Base-by-base conservation (phyloP, 192 early-diverging fungal genomes). In the Lobosporangium transversale region DNA sequence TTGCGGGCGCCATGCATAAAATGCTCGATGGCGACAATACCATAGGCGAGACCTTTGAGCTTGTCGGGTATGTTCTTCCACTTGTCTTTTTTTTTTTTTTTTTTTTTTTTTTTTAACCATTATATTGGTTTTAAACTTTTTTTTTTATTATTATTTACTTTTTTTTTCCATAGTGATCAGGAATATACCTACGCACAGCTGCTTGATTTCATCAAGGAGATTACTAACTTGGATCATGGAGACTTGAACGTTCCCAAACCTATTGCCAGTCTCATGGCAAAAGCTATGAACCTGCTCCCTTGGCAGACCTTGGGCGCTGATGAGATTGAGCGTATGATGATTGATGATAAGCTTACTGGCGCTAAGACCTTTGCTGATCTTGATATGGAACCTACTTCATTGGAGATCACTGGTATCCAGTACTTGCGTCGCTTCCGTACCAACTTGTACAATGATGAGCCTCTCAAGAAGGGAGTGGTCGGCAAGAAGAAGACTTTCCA, bases 291-390 rank as follows among this genome's bases (percentile, higher is more conserved):
- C 83, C 76, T 87, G 47, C 62, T 90, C 74, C 90, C 90, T 45
- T 92, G 86, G 87, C 91, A 91, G 50, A 85, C 92, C 53, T 86
- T 94, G 29, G 83, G 81, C 85, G 89, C 94, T 43, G 94, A 98
- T 79, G 92, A 95, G 79, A 86, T 97, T 53, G 94, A 96, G 60
- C 83, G 92, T 59, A 86, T 94, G 87, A 83, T 73, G 53, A 82
- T 94, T 55, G 85, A 91, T 78, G 94, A 94, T 66, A 79, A 82
- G 45, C 82, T 89, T 21, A 87, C 85, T 47, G 85, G 78, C 32
- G 86, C 91, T 56, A 86, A 91, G 66, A 95, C 93, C 29, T 97
- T 97, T 79, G 87, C 85, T 23, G 94, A 99, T 54, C 85, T 97
- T 35, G 89, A 90, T 40, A 91, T 99, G 65, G 80, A 91, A 65